These are phyloP conservation scores for Dactylellina sp. DNA, from an alignment of 2,329 filamentous ascomycete genomes.

Conservation along the genomic window DNA sequence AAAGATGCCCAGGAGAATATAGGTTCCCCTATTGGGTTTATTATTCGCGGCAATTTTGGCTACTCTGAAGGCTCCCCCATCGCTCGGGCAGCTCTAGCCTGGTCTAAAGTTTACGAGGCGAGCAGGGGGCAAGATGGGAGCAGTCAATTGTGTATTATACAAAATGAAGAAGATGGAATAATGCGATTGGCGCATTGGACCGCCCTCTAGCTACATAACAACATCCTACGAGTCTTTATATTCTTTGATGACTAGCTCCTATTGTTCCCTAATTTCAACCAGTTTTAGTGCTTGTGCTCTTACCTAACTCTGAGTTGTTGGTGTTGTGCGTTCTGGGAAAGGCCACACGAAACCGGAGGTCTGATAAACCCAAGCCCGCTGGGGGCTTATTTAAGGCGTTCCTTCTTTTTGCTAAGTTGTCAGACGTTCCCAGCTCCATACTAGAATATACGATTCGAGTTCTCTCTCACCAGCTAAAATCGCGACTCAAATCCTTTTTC, in stretches of 20 bases:
- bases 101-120: constrained; percentile 10
- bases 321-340: neutral
- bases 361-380: too few relatives aligned
- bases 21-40: constrained; percentile 26
- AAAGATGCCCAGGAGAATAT: neutral
- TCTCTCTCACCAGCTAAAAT: neutral
- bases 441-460: neutral
- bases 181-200: constrained; percentile 32
- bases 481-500: too few relatives aligned
- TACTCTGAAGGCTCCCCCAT: constrained; percentile 22
- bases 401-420: too few relatives aligned
- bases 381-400: too few relatives aligned
- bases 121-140: neutral
- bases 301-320: neutral
- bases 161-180: constrained; percentile 9
- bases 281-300: neutral
- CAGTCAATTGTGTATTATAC: constrained; percentile 36
- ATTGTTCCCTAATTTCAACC: neutral
- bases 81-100: constrained; percentile 36
- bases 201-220: constrained; percentile 14
- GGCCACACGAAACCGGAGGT: neutral
- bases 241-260: neutral
- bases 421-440: too few relatives aligned
- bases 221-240: neutral
- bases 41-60: constrained; percentile 42